Percentiles rank a stretch among this genome's conserved stretches.
These are phyloP conservation scores for Zymoseptoria tritici DNA, from an alignment of 2,329 filamentous ascomycete species.

Conservation along the genomic window DNA sequence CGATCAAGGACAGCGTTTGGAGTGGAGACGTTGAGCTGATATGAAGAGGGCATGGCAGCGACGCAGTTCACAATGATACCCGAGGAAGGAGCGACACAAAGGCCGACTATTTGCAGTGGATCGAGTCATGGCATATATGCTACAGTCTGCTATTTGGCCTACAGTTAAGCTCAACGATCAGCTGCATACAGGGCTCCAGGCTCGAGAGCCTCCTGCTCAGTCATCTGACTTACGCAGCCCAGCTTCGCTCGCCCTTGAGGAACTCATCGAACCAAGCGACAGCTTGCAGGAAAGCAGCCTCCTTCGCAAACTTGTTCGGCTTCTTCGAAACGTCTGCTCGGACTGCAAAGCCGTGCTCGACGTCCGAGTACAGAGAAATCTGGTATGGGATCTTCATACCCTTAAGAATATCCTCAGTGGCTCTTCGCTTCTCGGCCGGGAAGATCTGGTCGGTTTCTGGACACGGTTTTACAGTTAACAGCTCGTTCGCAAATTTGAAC, in stretches of 20 bases:
- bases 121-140: background rate
- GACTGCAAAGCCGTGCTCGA: slow-evolving; percentile 68
- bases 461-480: background rate
- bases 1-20: slow-evolving; percentile 54
- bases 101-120: background rate
- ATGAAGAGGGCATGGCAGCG: slow-evolving; percentile 21
- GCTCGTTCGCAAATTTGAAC: background rate
- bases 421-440: slow-evolving; percentile 47
- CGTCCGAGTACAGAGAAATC: slow-evolving; percentile 65
- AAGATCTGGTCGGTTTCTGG: slow-evolving; percentile 54
- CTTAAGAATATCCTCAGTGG: slow-evolving; percentile 53
- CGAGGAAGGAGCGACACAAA: background rate
- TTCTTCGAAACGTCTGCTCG: slow-evolving; percentile 55
- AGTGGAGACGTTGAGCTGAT: slow-evolving; percentile 66
- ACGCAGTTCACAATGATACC: background rate
- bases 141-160: background rate
- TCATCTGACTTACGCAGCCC: slow-evolving; percentile 12
- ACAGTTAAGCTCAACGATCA: background rate
- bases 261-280: slow-evolving; percentile 67
- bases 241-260: slow-evolving; percentile 34
- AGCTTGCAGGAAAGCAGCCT: slow-evolving; percentile 73
- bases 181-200: background rate
- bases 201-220: background rate
- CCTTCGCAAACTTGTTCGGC: slow-evolving; percentile 61
- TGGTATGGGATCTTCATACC: slow-evolving; percentile 57